Evolutionary conservation across 176 grass and related monocot genomes (phyloP), one percentile per base, ranked within the genome.

Genomic region (Carex scoparia): DNA sequence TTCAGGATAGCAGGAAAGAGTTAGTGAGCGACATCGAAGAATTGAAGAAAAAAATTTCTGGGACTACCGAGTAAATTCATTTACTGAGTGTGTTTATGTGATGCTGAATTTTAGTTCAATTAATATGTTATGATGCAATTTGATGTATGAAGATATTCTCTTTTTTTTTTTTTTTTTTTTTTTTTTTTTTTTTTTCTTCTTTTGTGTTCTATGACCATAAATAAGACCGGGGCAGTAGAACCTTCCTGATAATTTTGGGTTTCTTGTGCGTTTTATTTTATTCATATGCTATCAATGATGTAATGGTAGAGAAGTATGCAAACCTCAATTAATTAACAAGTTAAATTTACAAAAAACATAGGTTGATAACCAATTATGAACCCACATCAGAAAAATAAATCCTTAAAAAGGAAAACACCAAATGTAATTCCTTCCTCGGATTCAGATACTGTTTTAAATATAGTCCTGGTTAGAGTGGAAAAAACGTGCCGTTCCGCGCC

Each of bases 41-140:
- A 70, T 87, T 97, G 64, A 97, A 97, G 95, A 97, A 94, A 65
- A 94, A 90, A 81, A 93, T 97, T 72, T 80, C 95, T 19, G 95
- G 95, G 65, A 87, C 89, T 56, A 63, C 55, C 46, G 94, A 97
- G 86, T 97, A 85, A 87, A 33, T 64, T 85, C 30, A 38, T 7
- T 85, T 85, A 75, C 54, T 44, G 14, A 75, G 65, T 88, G 60
- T 31, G 73, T 10, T 62, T 88, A 76, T 65, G 38, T 5, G 19
- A 8, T 64, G 56, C 60, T 48, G 9, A 38, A 46, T 65, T 65
- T 7, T 82, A 65, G 58, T 65, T 82, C 65, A 30, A 61, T 82
- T 49, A 27, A 70, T 84, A 74, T 71, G 23, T 3, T 28, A 70
- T 35, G 54, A 56, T 67, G 80, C 59, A 65, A 51, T 63, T 67